phyloP scores from a whole-genome alignment of 805 yeast species.

The Ogataea ganodermae region DNA sequence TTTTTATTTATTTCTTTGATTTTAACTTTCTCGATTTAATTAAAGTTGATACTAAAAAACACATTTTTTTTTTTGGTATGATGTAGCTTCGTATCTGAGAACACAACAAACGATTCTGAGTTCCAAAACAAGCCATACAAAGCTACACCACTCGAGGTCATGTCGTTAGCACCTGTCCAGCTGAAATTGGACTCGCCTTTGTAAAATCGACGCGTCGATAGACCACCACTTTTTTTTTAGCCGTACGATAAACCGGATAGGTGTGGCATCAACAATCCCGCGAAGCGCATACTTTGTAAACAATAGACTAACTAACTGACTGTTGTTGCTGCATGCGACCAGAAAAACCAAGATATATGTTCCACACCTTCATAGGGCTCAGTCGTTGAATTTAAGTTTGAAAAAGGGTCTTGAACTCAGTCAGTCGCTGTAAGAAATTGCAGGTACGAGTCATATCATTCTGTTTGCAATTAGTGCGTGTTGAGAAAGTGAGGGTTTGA shows the following conservation, averaged over 20 bases:
- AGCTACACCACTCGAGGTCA: no score
- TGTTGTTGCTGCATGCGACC: slow-evolving; percentile 6
- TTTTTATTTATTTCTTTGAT: no score
- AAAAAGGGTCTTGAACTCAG: not conserved
- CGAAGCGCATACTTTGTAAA: not conserved
- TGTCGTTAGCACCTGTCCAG: no score
- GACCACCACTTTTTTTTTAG: not conserved
- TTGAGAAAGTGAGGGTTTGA: not conserved
- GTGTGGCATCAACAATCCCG: slow-evolving; percentile 2
- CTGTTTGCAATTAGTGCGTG: not conserved
- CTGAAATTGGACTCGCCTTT: no score
- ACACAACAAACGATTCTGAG: no score
- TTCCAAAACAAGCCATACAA: no score
- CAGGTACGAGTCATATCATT: no score
- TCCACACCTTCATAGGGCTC: slow-evolving; percentile 7
- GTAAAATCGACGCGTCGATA: slow-evolving; percentile 9
- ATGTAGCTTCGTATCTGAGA: no score
- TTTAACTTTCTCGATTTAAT: no score
- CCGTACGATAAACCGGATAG: slow-evolving; percentile 3
- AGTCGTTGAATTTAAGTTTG: not conserved
- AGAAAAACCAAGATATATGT: not conserved
- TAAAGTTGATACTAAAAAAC: no score
- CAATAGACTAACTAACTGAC: slow-evolving; percentile 1
- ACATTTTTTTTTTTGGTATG: no score
- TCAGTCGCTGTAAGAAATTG: no score